Evolutionary conservation across 2,329 filamentous ascomycete species (phyloP).

Genomic region (Sarocladiaceae sp.): DNA sequence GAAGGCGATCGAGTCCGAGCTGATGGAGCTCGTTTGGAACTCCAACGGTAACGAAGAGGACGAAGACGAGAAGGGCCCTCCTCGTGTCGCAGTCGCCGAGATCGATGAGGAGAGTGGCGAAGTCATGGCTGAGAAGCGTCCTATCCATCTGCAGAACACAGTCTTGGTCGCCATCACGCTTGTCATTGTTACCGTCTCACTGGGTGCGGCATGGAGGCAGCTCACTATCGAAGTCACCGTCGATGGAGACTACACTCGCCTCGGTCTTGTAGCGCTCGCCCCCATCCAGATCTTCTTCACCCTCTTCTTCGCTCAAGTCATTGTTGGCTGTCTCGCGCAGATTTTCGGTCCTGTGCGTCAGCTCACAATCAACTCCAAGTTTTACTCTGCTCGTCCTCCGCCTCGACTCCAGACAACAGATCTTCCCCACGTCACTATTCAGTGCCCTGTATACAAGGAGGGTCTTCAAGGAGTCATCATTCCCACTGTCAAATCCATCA

Average conservation of each 20-base stretch:
- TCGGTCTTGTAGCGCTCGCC: conserved; percentile 59
- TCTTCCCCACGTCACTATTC: conserved; percentile 72
- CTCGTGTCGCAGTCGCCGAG: conserved; percentile 42
- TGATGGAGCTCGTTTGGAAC: conserved; percentile 74
- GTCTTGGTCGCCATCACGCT: conserved; percentile 62
- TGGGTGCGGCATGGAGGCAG: conserved; percentile 65
- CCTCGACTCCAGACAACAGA: conserved; percentile 48
- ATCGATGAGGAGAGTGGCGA: conserved; percentile 69
- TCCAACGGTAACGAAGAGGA: conserved; percentile 49
- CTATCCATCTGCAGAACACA: conserved; percentile 64
- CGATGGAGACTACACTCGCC: conserved; percentile 54
- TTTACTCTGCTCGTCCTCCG: conserved; percentile 69
- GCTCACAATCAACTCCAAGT: conserved; percentile 70
- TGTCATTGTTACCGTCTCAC: conserved; percentile 55
- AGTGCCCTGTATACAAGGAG: conserved; percentile 86
- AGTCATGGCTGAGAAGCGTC: conserved; percentile 56
- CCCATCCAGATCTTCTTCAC: conserved; percentile 76
- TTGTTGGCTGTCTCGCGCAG: conserved; percentile 68
- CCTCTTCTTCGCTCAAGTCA: conserved; percentile 73
- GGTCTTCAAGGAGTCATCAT: conserved; percentile 68
- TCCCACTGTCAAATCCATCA: conserved; percentile 71
- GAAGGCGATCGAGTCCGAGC: conserved; percentile 65
- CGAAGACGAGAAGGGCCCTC: conserved; percentile 42
- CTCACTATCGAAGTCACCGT: conserved; percentile 62
- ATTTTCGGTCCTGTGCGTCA: conserved; percentile 70